Percentiles rank a stretch among this genome's conserved stretches.
Conservation (phyloP, 805 yeast genomes). For the Candida coquimbonensis region DNA sequence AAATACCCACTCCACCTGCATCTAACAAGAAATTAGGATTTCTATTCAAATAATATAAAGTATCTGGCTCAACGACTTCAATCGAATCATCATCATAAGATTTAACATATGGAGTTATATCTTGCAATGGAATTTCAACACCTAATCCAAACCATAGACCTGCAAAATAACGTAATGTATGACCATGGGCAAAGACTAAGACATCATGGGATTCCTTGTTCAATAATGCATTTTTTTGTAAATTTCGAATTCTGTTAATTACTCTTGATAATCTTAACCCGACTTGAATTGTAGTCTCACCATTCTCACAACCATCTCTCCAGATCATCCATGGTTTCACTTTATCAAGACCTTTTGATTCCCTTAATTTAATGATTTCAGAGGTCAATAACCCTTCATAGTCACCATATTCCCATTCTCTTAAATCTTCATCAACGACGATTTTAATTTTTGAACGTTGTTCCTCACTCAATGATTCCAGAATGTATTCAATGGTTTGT, state of each 20-base stretch:
- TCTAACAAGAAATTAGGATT: slow-evolving; percentile 84
- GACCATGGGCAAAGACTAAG: slow-evolving; percentile 88
- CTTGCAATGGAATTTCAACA: slow-evolving; percentile 14
- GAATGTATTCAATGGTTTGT: slow-evolving; percentile 61
- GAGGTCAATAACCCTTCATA: slow-evolving; percentile 78
- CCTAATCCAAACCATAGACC: slow-evolving; percentile 69
- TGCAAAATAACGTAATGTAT: slow-evolving; percentile 81
- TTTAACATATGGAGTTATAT: slow-evolving; percentile 12
- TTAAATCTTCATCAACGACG: slow-evolving; percentile 56
- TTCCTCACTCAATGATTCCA: slow-evolving; percentile 40
- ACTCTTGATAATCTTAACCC: slow-evolving; percentile 65
- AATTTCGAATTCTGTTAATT: slow-evolving; percentile 53
- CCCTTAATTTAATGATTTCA: slow-evolving; percentile 58
- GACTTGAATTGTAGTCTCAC: slow-evolving; percentile 65
- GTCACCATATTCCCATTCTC: slow-evolving; percentile 97
- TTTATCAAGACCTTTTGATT: slow-evolving; percentile 46
- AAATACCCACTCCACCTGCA: slow-evolving; percentile 92
- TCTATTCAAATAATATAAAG: slow-evolving; percentile 29
- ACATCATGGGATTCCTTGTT: slow-evolving; percentile 58
- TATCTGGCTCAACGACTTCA: slow-evolving; percentile 26
- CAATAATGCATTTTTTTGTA: slow-evolving; percentile 50
- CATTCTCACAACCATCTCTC: slow-evolving; percentile 90
- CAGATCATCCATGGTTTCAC: slow-evolving; percentile 70
- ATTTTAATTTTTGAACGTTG: slow-evolving; percentile 36
- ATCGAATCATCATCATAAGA: slow-evolving; percentile 23